Base-by-base conservation (phyloP, 768 basidiomycete species). In the Termitomyces sp. region DNA sequence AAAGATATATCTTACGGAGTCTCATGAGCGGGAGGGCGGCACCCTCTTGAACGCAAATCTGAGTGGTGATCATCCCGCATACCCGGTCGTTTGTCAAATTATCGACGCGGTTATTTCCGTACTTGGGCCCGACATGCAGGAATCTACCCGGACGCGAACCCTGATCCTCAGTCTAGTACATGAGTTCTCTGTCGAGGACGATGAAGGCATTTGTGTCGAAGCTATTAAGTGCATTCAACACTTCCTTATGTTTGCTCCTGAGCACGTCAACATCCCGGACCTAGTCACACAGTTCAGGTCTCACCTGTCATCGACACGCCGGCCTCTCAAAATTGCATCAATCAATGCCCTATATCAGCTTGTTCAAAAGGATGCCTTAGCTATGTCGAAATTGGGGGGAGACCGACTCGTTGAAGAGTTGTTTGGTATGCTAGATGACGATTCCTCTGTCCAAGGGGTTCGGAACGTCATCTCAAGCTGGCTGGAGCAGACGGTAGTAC, bases 311-410 rank as follows among this genome's bases (percentile, higher is more conserved):
- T 96, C 94, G 0, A 81, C 89, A 9, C 83, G 92, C 15, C 78
- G 94, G 45, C 91, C 94, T 5, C 82, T 97, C 58, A 97, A 96
- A 74, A 82, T 96, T 5, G 95, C 96, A 11, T 92, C 96, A 0
- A 96, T 98, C 72, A 94, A 98, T 70, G 94, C 92, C 0, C 76
- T 99, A 6, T 99, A 99, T 72, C 96, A 98, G 68, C 91, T 98
- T 32, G 94, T 98, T 0, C 97, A 98, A 73, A 89, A 92, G 65
- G 95, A 98, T 74, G 96, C 95, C 0, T 74, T 95, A 14, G 80
- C 87, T 2, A 92, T 98, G 83, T 96, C 94, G 7, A 92, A 90
- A 68, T 76, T 98, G 0, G 97, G 96, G 17, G 97, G 97, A 2
- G 96, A 98, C 74, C 84, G 84, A 29, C 82, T 99, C 6, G 97